These are phyloP conservation scores for Iris pallida DNA, from an alignment of 116 monocot genomes.

Conservation along the genomic window DNA sequence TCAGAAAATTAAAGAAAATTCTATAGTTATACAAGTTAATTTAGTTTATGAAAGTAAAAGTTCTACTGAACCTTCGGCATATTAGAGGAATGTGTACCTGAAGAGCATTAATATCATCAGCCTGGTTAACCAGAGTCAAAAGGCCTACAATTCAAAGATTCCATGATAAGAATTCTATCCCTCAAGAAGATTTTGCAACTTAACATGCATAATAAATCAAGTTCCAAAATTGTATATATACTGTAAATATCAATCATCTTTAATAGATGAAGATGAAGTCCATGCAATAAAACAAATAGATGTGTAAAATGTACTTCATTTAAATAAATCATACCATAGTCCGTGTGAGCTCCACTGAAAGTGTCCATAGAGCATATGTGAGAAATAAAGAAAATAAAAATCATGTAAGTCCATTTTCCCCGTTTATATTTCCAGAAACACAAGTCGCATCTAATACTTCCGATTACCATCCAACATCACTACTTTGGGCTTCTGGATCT, in stretches of 20 bases:
- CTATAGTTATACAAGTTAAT: too few relatives aligned
- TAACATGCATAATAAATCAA: too few relatives aligned
- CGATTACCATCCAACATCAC: conserved; percentile 75
- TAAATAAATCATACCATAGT: conserved; percentile 62
- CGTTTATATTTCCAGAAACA: background rate
- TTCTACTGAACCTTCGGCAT: too few relatives aligned
- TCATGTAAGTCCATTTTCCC: background rate
- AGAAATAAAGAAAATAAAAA: conserved; percentile 9
- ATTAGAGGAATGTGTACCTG: conserved; percentile 33
- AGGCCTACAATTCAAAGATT: conserved; percentile 43
- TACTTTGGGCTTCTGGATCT: conserved; percentile 22
- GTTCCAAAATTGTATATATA: too few relatives aligned
- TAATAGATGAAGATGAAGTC: too few relatives aligned
- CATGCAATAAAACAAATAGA: too few relatives aligned
- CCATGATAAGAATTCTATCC: background rate
- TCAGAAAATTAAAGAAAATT: too few relatives aligned
- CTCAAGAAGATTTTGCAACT: too few relatives aligned
- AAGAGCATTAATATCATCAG: conserved; percentile 69
- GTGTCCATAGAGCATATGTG: conserved; percentile 10
- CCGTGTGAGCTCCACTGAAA: conserved; percentile 90
- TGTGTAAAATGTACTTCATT: background rate
- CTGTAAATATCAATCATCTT: too few relatives aligned
- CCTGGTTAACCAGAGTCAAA: conserved; percentile 87
- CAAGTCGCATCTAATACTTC: background rate
- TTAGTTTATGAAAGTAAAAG: too few relatives aligned